A percentile compares a stretch with the other conserved stretches of the same genome.
Conservation (phyloP, 2,329 filamentous ascomycete species). For the Colletotrichum somersetense region DNA sequence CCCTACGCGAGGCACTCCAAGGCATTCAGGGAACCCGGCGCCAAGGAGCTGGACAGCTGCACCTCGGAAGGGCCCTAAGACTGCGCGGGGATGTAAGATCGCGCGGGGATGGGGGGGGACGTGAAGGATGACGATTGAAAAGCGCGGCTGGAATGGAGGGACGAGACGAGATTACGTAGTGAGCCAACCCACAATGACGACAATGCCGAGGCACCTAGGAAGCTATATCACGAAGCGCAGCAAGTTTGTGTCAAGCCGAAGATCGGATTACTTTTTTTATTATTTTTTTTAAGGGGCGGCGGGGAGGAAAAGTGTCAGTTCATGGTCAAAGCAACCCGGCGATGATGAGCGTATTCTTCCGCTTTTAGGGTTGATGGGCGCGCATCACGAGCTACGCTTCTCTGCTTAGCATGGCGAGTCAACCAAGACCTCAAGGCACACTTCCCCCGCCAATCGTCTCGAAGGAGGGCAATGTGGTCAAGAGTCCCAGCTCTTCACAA, state of each 20-base stretch:
- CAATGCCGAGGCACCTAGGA: no score
- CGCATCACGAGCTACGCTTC: neutral
- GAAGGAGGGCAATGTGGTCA: neutral
- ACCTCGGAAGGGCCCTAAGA: constrained; percentile 16
- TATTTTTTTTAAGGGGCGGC: no score
- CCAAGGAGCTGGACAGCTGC: constrained; percentile 17
- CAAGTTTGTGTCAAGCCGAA: constrained; percentile 19
- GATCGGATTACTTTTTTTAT: constrained; percentile 19
- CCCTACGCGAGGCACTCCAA: constrained; percentile 34
- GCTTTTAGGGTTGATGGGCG: neutral
- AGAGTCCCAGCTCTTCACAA: no score
- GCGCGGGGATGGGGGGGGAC: neutral
- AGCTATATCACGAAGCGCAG: neutral
- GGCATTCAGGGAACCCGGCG: neutral
- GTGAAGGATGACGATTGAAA: neutral
- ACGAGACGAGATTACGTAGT: constrained; percentile 9
- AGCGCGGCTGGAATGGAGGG: neutral
- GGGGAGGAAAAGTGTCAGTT: neutral
- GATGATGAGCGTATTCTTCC: constrained; percentile 23
- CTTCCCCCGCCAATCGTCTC: neutral
- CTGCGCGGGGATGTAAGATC: neutral
- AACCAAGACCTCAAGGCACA: neutral
- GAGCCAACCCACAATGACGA: neutral
- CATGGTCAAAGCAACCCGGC: constrained; percentile 7
- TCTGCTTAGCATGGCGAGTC: neutral